These are phyloP conservation scores for Boletus sp. DNA, from an alignment of 768 basidiomycete genomes.

Conservation along the genomic window DNA sequence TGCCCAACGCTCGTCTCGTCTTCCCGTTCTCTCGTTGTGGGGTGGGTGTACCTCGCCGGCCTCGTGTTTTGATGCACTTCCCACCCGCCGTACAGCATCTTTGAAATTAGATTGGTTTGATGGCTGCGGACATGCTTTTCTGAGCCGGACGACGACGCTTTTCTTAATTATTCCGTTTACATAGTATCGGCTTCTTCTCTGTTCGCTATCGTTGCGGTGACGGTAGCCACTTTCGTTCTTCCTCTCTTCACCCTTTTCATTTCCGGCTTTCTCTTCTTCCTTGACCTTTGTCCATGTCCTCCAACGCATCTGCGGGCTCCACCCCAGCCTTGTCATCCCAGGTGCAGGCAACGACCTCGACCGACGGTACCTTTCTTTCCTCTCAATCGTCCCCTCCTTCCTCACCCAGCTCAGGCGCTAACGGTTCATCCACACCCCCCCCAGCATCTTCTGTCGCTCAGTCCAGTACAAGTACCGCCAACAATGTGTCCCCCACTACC, in stretches of 20 bases:
- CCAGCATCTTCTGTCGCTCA: background rate
- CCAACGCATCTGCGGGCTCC: background rate
- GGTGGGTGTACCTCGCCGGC: background rate
- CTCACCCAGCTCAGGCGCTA: slow-evolving; percentile 9
- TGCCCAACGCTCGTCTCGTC: background rate
- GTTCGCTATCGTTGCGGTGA: background rate
- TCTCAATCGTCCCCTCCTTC: slow-evolving; percentile 4
- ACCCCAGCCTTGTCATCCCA: background rate
- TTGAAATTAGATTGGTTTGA: slow-evolving; percentile 1
- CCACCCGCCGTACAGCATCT: slow-evolving; percentile 2
- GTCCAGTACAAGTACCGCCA: background rate
- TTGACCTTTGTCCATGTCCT: slow-evolving; percentile 17
- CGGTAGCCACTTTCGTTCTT: background rate
- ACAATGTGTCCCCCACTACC: background rate
- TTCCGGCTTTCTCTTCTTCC: background rate
- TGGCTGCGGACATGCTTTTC: background rate
- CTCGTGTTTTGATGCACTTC: slow-evolving; percentile 3
- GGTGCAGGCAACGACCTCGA: background rate
- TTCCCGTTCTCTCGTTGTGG: background rate
- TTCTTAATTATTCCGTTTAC: background rate
- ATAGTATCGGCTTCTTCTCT: background rate
- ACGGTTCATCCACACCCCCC: slow-evolving; percentile 6
- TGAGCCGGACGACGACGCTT: background rate
- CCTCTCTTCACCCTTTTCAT: background rate
- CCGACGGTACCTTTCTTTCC: slow-evolving; percentile 19